phyloP scores from a whole-genome alignment of 73 alveolate genomes.

The Paramecium tetraurelia region DNA sequence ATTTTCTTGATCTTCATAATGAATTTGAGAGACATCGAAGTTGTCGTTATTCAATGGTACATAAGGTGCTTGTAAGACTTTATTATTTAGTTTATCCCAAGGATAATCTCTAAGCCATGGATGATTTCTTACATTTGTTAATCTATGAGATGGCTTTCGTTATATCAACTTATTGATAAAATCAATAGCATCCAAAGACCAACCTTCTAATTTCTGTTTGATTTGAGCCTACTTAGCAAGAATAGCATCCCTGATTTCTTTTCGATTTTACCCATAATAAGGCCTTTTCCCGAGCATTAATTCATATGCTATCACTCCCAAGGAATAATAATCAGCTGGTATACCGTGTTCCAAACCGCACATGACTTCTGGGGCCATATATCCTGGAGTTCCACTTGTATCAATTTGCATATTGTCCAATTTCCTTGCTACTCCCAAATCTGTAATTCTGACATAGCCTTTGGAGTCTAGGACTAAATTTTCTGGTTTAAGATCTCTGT shows the following conservation, averaged over 20 bases:
- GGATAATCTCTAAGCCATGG: constrained; percentile 79
- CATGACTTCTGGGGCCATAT: constrained; percentile 97
- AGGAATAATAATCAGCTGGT: constrained; percentile 84
- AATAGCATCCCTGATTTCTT: constrained; percentile 94
- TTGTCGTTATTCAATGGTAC: constrained; percentile 59
- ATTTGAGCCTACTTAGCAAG: constrained; percentile 85
- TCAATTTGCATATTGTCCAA: constrained; percentile 80
- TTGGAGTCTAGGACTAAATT: constrained; percentile 48
- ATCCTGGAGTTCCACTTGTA: constrained; percentile 96
- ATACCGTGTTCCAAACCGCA: constrained; percentile 77
- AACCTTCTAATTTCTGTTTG: constrained; percentile 85
- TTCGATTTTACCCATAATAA: constrained; percentile 70
- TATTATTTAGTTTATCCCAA: constrained; percentile 74
- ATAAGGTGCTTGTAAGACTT: constrained; percentile 60
- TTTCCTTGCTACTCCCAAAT: constrained; percentile 95
- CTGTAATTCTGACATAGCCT: constrained; percentile 88
- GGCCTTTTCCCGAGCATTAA: constrained; percentile 72
- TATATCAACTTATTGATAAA: constrained; percentile 75
- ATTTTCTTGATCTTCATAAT: constrained; percentile 54
- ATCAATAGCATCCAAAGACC: constrained; percentile 90
- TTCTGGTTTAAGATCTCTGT: constrained; percentile 63
- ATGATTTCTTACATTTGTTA: constrained; percentile 74
- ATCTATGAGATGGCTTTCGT: constrained; percentile 71
- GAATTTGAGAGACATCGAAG: constrained; percentile 13
- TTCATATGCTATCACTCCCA: constrained; percentile 79